Conservation (phyloP, 108 stramenopile species). For the Discostella pseudostelligera region DNA sequence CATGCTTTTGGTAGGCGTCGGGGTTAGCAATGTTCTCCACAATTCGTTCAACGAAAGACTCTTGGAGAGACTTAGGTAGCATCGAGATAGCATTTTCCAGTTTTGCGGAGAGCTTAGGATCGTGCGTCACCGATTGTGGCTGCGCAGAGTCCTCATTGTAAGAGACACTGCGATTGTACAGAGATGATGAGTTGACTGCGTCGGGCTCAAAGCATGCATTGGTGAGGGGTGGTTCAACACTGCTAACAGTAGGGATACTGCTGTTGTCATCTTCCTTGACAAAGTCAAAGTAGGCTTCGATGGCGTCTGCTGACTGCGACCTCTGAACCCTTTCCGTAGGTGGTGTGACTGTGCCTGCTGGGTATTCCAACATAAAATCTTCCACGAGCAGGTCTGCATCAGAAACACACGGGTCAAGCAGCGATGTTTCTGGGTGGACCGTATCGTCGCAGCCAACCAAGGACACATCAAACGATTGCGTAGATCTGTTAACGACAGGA, state of each 20-base stretch:
- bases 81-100: conserved; percentile 49
- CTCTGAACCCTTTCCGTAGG: conserved; percentile 10
- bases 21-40: conserved; percentile 47
- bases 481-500: not conserved
- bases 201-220: conserved; percentile 22
- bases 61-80: conserved; percentile 58
- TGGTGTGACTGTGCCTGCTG: conserved; percentile 2
- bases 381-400: conserved; percentile 50
- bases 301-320: conserved; percentile 29
- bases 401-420: conserved; percentile 43
- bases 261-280: conserved; percentile 31
- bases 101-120: conserved; percentile 47
- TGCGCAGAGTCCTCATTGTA: conserved; percentile 8
- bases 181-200: conserved; percentile 18
- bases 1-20: conserved; percentile 36
- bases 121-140: conserved; percentile 12
- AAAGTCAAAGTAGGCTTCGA: conserved; percentile 42
- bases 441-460: conserved; percentile 19
- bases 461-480: conserved; percentile 23
- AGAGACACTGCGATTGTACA: conserved; percentile 20
- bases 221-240: conserved; percentile 32
- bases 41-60: conserved; percentile 62
- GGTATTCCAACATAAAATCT: conserved; percentile 21
- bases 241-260: conserved; percentile 28
- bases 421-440: conserved; percentile 18